Conservation (phyloP, 352 stramenopile genomes). For the Phytopythium cucurbitacearum region DNA sequence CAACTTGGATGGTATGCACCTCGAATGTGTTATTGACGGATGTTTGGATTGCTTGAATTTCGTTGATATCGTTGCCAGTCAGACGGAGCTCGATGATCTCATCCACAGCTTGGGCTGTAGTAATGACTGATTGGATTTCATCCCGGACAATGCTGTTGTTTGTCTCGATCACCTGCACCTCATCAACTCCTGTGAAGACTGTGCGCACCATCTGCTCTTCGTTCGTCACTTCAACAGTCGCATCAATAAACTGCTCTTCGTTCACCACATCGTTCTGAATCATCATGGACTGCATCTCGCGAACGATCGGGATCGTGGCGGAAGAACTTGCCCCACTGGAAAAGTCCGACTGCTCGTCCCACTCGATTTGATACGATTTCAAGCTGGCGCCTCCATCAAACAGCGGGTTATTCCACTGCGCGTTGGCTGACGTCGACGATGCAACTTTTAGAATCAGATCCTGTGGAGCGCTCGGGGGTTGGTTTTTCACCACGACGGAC, state of each 20-base stretch:
- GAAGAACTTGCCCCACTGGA: constrained; percentile 65
- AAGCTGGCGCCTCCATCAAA: constrained; percentile 90
- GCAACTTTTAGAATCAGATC: constrained; percentile 51
- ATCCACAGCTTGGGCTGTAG: constrained; percentile 87
- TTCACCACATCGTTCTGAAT: constrained; percentile 81
- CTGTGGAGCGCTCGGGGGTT: constrained; percentile 52
- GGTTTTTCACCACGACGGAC: constrained; percentile 46
- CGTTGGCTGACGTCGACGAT: constrained; percentile 70
- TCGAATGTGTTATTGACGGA: constrained; percentile 72
- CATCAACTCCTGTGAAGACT: constrained; percentile 76
- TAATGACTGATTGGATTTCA: constrained; percentile 92
- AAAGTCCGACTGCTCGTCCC: constrained; percentile 79
- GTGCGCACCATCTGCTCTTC: constrained; percentile 94
- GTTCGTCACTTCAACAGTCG: constrained; percentile 93
- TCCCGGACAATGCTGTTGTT: constrained; percentile 68
- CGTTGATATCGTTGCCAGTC: constrained; percentile 85
- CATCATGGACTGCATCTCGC: constrained; percentile 88
- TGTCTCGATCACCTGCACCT: constrained; percentile 85
- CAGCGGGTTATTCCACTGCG: constrained; percentile 84
- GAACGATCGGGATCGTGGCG: constrained; percentile 80
- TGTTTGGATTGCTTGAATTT: constrained; percentile 89
- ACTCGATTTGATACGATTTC: constrained; percentile 69
- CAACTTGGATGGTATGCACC: constrained; percentile 86
- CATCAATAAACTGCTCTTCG: constrained; percentile 93
- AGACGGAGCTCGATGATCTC: constrained; percentile 89